Evolutionary conservation across 306 rosid genomes (phyloP).

Genomic region (Acacia melanoxylon): DNA sequence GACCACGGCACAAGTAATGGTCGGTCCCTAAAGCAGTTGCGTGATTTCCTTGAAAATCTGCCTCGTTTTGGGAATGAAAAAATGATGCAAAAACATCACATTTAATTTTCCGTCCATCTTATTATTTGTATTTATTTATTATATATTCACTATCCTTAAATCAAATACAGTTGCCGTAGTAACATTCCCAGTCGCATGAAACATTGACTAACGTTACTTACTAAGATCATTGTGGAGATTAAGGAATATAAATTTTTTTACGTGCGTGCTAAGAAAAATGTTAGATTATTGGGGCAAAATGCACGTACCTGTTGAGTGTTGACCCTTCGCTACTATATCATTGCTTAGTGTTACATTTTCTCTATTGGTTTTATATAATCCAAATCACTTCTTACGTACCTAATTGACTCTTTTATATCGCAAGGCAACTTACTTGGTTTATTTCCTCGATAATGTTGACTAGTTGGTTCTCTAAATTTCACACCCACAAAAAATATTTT

Average conservation of each 20-base stretch:
- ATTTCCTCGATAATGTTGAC: background rate
- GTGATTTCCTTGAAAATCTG: background rate
- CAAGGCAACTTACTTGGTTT: background rate
- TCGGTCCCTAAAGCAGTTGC: background rate
- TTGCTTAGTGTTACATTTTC: background rate
- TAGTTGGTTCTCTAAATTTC: background rate
- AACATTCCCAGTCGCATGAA: background rate
- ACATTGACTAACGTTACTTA: background rate
- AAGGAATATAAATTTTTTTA: background rate
- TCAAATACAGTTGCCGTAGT: background rate
- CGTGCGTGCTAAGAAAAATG: background rate
- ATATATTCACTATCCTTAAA: background rate
- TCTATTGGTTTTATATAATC: background rate
- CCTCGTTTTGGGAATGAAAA: background rate
- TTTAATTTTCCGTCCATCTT: background rate
- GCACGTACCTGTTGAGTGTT: background rate
- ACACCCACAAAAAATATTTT: background rate
- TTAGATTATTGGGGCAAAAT: background rate
- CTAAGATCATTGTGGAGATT: background rate
- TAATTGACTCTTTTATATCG: background rate
- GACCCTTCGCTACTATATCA: background rate
- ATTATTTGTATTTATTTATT: background rate
- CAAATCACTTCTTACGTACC: background rate
- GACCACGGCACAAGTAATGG: background rate
- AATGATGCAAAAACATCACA: background rate